Percentiles rank a stretch among this genome's conserved stretches.
These are phyloP conservation scores for Lachancea fermentati DNA, from an alignment of 805 yeast genomes.

Conservation along the genomic window DNA sequence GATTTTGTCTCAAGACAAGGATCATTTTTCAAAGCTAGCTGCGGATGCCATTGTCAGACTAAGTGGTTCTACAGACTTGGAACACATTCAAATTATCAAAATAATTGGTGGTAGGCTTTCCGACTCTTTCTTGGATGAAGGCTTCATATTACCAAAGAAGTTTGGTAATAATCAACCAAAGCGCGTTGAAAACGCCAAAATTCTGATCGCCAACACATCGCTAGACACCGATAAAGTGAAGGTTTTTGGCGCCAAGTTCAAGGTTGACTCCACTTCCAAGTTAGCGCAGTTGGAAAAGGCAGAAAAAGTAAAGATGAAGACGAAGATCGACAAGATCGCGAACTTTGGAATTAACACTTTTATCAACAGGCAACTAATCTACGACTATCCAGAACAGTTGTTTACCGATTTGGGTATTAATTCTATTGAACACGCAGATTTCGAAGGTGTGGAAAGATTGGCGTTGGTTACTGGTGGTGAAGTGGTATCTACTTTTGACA, in stretches of 20 bases:
- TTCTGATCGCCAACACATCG: slow-evolving; percentile 90
- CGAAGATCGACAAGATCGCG: slow-evolving; percentile 82
- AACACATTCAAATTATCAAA: slow-evolving; percentile 88
- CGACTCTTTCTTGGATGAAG: slow-evolving; percentile 93
- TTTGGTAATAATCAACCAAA: slow-evolving; percentile 96
- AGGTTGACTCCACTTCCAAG: slow-evolving; percentile 91
- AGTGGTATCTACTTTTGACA: slow-evolving; percentile 93
- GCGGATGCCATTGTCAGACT: slow-evolving; percentile 90
- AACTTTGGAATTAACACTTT: slow-evolving; percentile 83
- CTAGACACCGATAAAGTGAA: slow-evolving; percentile 97
- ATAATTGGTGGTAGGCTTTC: slow-evolving; percentile 88
- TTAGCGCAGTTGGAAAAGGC: slow-evolving; percentile 92
- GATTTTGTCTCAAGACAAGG: slow-evolving; percentile 91
- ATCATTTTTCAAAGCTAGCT: slow-evolving; percentile 80
- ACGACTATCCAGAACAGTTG: slow-evolving; percentile 96
- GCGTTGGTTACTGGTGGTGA: slow-evolving; percentile 98
- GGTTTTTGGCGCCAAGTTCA: slow-evolving; percentile 95
- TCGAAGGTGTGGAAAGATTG: slow-evolving; percentile 94
- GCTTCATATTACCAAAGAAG: slow-evolving; percentile 84
- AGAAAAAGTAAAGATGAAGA: slow-evolving; percentile 88
- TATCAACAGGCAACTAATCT: slow-evolving; percentile 92
- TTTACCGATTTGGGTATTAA: slow-evolving; percentile 83
- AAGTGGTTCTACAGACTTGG: slow-evolving; percentile 81
- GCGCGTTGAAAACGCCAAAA: slow-evolving; percentile 71
- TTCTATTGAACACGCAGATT: slow-evolving; percentile 96